Conservation (phyloP, 176 grass and related monocot species). For the Urochloa ruziziensis region DNA sequence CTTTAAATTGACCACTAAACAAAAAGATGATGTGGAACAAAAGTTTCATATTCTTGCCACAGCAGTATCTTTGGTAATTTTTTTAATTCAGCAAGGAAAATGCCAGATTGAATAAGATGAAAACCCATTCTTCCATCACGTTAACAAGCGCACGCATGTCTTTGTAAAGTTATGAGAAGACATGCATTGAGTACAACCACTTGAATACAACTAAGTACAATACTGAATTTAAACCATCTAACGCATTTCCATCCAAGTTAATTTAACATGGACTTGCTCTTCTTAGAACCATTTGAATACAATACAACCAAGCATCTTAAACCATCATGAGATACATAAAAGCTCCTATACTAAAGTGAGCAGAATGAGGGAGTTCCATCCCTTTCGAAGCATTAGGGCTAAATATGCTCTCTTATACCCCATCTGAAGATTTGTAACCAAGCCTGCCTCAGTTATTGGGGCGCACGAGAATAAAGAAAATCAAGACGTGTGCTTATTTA, state of each 20-base stretch:
- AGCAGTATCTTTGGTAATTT: neutral
- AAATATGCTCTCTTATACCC: neutral
- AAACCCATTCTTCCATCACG: neutral
- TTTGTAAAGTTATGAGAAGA: neutral
- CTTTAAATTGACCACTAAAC: slow-evolving; percentile 2
- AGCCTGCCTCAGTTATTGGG: neutral
- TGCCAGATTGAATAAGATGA: neutral
- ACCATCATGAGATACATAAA: too few relatives aligned
- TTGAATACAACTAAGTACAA: neutral
- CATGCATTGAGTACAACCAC: too few relatives aligned
- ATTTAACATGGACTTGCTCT: neutral
- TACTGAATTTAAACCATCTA: neutral
- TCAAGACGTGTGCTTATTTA: neutral
- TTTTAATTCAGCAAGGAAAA: neutral
- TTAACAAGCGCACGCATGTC: neutral
- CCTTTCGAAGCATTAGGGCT: neutral
- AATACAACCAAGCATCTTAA: too few relatives aligned
- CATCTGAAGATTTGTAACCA: neutral
- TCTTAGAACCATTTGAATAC: too few relatives aligned
- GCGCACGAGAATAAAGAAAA: neutral
- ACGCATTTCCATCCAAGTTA: neutral
- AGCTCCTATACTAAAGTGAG: too few relatives aligned
- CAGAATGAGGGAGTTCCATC: too few relatives aligned
- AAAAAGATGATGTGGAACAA: neutral
- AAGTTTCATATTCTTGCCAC: slow-evolving; percentile 7